phyloP scores from a whole-genome alignment of 2,329 filamentous ascomycete genomes.

The Exophiala spinifera region DNA sequence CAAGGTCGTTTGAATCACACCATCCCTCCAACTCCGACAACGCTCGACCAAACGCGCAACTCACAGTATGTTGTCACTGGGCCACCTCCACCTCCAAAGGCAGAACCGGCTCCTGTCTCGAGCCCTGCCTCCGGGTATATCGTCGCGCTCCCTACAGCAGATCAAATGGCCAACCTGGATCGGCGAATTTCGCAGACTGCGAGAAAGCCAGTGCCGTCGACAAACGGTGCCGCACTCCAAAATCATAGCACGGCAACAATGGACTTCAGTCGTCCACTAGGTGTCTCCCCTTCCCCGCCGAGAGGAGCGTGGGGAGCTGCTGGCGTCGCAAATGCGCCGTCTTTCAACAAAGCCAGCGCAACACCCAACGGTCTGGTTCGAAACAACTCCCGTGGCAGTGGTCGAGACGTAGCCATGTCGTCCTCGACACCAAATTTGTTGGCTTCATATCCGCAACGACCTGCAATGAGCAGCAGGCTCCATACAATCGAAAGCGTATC shows the following conservation, averaged over 20 bases:
- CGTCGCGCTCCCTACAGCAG: constrained; percentile 13
- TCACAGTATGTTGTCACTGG: constrained; percentile 2
- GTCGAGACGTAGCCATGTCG: constrained; percentile 20
- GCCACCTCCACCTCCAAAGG: not conserved
- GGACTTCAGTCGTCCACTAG: constrained; percentile 6
- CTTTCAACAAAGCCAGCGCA: constrained; percentile 21
- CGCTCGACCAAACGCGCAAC: constrained; percentile 7
- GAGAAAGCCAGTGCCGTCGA: constrained; percentile 12
- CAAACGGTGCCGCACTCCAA: constrained; percentile 1
- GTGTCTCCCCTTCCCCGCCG: constrained; percentile 18
- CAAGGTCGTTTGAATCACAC: constrained; percentile 34
- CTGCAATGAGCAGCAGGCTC: constrained; percentile 18
- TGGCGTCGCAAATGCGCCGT: constrained; percentile 20
- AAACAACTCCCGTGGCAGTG: constrained; percentile 22
- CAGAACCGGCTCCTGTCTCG: not conserved
- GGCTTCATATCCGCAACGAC: constrained; percentile 12
- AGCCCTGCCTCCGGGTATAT: constrained; percentile 2
- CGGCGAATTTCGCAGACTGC: constrained; percentile 13
- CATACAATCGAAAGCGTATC: constrained; percentile 27
- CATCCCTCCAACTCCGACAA: constrained; percentile 30
- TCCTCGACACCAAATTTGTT: constrained; percentile 27
- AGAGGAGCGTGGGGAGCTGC: constrained; percentile 24
- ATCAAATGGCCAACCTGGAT: constrained; percentile 26
- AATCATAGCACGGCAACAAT: constrained; percentile 1
- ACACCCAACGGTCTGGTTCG: constrained; percentile 22